These are phyloP conservation scores for Phaeophleospora eucalypticola DNA, from an alignment of 2,329 filamentous ascomycete species.

Conservation along the genomic window DNA sequence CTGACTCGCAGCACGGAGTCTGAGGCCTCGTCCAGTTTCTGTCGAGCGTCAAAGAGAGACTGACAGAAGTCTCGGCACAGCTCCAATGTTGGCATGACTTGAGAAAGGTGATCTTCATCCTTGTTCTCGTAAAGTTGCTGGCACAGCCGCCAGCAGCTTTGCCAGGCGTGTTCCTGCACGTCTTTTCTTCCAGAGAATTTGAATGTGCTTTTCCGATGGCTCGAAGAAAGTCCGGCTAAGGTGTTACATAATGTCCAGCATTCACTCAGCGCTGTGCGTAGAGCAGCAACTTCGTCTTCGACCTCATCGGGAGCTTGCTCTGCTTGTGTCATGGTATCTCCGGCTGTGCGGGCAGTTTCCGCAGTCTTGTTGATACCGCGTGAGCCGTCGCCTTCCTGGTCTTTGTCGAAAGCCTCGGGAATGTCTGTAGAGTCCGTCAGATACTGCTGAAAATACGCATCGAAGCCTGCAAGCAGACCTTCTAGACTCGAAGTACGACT, in stretches of 20 bases:
- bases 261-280: constrained; percentile 75
- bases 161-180: constrained; percentile 84
- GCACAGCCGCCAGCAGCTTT: constrained; percentile 88
- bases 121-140: constrained; percentile 81
- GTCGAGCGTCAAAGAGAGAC: constrained; percentile 79
- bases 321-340: constrained; percentile 45
- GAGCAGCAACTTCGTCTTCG: constrained; percentile 60
- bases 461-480: constrained; percentile 49
- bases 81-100: constrained; percentile 72
- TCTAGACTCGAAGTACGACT: constrained; percentile 71
- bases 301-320: constrained; percentile 50
- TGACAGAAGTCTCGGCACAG: constrained; percentile 90
- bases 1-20: constrained; percentile 88
- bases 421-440: constrained; percentile 39
- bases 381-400: constrained; percentile 21
- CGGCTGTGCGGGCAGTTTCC: constrained; percentile 32
- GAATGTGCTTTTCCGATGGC: constrained; percentile 75
- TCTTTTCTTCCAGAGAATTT: constrained; percentile 69
- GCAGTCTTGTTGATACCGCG: constrained; percentile 17
- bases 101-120: constrained; percentile 64
- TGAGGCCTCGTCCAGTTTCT: constrained; percentile 69
- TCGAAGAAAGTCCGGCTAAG: constrained; percentile 76
- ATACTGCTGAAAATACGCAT: constrained; percentile 13
- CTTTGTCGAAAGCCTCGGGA: constrained; percentile 41
- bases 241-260: constrained; percentile 96